These are phyloP conservation scores for Novymonas esmeraldas DNA, from an alignment of 208 protist genomes.

Conservation along the genomic window DNA sequence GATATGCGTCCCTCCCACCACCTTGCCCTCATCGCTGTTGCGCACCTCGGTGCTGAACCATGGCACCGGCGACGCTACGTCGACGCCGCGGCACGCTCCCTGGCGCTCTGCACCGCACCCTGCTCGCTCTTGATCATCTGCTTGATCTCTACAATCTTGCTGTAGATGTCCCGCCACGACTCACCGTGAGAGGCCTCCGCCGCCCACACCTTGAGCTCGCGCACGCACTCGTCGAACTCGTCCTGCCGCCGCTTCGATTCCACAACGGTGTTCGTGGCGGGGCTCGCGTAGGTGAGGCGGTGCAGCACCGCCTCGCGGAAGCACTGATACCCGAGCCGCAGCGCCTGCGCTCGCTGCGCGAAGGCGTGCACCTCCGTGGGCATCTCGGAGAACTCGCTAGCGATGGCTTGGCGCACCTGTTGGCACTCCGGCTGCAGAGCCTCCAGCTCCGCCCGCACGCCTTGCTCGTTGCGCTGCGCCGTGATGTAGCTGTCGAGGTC, in stretches of 20 bases:
- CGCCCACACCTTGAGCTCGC: conserved; percentile 82
- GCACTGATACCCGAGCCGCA: conserved; percentile 69
- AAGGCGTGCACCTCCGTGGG: conserved; percentile 51
- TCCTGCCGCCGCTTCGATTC: conserved; percentile 73
- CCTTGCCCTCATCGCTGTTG: conserved; percentile 1
- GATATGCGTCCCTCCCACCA: too few species aligned
- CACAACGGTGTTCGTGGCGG: conserved; percentile 48
- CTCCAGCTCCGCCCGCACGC: conserved; percentile 14
- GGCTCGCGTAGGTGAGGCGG: conserved; percentile 77
- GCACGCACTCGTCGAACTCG: conserved; percentile 74
- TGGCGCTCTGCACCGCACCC: conserved; percentile 24
- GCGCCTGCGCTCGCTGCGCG: conserved; percentile 49
- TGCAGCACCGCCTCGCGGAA: conserved; percentile 71
- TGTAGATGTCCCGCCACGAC: conserved; percentile 79
- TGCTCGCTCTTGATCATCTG: conserved; percentile 68
- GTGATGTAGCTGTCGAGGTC: conserved; percentile 28
- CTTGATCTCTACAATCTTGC: conserved; percentile 76
- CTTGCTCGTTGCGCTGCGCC: conserved; percentile 17
- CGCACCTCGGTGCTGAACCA: not conserved
- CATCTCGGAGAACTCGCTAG: conserved; percentile 36
- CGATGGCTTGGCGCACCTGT: conserved; percentile 21
- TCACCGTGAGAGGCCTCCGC: conserved; percentile 59
- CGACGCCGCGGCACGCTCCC: conserved; percentile 25
- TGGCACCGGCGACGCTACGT: not conserved
- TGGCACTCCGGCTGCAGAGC: conserved; percentile 12